These are phyloP conservation scores for Psilocybe cubensis DNA, from an alignment of 768 basidiomycete genomes.

Conservation along the genomic window DNA sequence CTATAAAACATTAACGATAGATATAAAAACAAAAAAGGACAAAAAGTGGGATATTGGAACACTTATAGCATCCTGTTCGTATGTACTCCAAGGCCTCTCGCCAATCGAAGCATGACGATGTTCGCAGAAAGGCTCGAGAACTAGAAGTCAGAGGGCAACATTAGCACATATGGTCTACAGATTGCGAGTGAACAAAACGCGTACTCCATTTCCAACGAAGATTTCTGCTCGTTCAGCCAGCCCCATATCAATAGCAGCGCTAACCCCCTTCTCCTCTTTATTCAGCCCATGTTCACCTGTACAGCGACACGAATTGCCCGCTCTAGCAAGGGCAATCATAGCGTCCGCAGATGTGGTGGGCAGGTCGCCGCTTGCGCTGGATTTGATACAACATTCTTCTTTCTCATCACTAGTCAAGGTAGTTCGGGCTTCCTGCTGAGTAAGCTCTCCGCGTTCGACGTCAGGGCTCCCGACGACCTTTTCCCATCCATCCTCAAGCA, in stretches of 20 bases:
- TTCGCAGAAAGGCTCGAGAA: slow-evolving; percentile 58
- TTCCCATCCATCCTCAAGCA: slow-evolving; percentile 53
- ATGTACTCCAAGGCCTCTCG: slow-evolving; percentile 32
- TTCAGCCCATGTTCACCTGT: too few species aligned
- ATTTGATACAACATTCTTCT: too few species aligned
- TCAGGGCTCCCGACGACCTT: slow-evolving; percentile 43
- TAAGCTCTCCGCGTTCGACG: slow-evolving; percentile 27
- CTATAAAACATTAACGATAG: too few species aligned
- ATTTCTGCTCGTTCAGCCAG: slow-evolving; percentile 60
- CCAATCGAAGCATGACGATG: slow-evolving; percentile 48
- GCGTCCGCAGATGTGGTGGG: too few species aligned
- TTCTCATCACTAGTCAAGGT: too few species aligned
- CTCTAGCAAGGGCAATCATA: too few species aligned
- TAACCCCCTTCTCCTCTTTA: slow-evolving; percentile 48
- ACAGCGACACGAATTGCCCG: too few species aligned
- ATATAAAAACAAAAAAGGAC: neutral
- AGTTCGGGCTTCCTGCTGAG: neutral
- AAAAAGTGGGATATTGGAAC: neutral
- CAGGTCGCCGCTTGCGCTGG: too few species aligned
- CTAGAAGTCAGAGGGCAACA: slow-evolving; percentile 17
- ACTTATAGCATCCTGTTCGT: slow-evolving; percentile 10
- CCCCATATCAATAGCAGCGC: slow-evolving; percentile 63
- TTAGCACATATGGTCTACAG: neutral
- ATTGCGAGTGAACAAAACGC: slow-evolving; percentile 25
- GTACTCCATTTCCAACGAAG: slow-evolving; percentile 64